A percentile compares a stretch with the other conserved stretches of the same genome.
These are phyloP conservation scores for Xylaria venustula DNA, from an alignment of 495 filamentous ascomycete species.

Conservation along the genomic window DNA sequence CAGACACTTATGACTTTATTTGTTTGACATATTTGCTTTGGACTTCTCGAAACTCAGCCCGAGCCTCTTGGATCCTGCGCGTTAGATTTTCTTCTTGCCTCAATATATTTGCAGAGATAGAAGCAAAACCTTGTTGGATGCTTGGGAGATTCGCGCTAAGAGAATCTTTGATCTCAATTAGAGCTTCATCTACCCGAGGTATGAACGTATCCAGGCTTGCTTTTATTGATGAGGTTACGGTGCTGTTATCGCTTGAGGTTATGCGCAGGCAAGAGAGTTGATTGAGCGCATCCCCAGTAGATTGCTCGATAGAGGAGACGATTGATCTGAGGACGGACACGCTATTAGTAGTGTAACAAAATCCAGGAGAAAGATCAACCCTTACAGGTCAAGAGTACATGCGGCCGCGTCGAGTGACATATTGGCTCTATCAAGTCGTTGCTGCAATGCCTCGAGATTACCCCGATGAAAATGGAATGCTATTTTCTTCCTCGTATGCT, in stretches of 20 bases:
- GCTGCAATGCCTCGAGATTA: neutral
- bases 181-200: neutral
- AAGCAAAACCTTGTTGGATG: neutral
- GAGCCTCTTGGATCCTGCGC: neutral
- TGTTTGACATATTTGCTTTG: neutral
- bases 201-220: neutral
- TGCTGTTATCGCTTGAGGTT: neutral
- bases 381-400: neutral
- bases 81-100: neutral
- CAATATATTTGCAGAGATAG: neutral
- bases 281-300: neutral
- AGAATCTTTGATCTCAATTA: neutral
- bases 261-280: neutral
- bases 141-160: neutral
- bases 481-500: neutral
- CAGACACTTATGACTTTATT: neutral
- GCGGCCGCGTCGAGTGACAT: neutral
- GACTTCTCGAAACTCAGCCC: neutral
- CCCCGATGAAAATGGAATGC: neutral
- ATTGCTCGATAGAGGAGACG: neutral
- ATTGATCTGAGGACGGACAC: neutral
- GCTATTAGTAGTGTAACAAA: neutral
- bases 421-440: slow-evolving; percentile 4
- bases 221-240: neutral
- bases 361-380: neutral